Evolutionary conservation across 495 filamentous ascomycete species (phyloP).

Genomic region (Trichoderma orchidacearum): DNA sequence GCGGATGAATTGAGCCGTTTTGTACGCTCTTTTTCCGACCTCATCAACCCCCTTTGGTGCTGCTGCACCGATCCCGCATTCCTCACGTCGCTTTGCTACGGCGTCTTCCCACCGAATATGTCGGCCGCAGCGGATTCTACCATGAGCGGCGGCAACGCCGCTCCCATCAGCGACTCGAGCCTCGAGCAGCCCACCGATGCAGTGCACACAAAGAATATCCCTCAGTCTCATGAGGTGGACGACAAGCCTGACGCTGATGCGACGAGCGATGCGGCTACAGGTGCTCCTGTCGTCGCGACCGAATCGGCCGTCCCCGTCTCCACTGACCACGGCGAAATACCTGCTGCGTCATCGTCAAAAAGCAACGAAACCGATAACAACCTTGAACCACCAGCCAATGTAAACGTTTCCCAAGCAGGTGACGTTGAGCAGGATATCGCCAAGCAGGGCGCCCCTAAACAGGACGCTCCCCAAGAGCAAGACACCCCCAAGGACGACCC

Average conservation of each 20-base stretch:
- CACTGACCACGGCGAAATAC: constrained; percentile 7
- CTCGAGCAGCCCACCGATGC: constrained; percentile 8
- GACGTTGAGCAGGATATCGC: neutral
- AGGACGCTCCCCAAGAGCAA: neutral
- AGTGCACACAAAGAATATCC: constrained; percentile 7
- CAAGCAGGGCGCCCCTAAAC: neutral
- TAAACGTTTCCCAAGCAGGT: neutral
- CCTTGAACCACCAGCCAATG: constrained; percentile 11
- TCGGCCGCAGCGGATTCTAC: constrained; percentile 1
- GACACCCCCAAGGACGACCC: neutral
- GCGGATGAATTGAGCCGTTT: neutral
- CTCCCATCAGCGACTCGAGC: neutral
- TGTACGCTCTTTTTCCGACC: neutral
- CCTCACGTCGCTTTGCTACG: neutral
- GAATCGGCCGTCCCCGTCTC: constrained; percentile 4
- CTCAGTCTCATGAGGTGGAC: constrained; percentile 2
- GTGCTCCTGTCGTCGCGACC: constrained; percentile 5
- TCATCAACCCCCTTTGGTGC: neutral
- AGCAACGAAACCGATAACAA: constrained; percentile 22
- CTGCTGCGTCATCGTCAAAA: constrained; percentile 11
- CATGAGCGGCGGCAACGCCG: neutral
- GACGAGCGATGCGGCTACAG: neutral
- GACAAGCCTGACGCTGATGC: neutral
- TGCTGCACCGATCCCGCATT: constrained; percentile 1
- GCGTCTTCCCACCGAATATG: neutral